phyloP scores from a whole-genome alignment of 352 stramenopile genomes.

The Peronospora farinosa region DNA sequence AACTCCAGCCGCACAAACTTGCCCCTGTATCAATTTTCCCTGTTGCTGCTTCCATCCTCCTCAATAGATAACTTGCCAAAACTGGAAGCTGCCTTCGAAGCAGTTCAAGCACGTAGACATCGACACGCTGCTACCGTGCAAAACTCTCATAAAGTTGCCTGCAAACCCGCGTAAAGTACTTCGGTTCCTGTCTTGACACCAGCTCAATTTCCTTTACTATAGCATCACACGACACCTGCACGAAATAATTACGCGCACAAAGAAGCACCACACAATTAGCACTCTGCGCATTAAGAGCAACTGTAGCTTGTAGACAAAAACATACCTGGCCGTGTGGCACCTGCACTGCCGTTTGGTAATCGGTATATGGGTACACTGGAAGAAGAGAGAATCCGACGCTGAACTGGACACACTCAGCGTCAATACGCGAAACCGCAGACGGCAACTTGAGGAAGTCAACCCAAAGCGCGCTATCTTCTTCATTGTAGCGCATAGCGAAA shows the following conservation, averaged over 20 bases:
- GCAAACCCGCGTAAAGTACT: constrained; percentile 57
- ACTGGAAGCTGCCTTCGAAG: not conserved
- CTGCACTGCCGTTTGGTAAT: constrained; percentile 37
- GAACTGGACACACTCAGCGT: constrained; percentile 34
- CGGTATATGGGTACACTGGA: constrained; percentile 45
- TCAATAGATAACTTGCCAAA: constrained; percentile 38
- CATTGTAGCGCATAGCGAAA: constrained; percentile 43
- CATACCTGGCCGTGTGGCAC: constrained; percentile 47
- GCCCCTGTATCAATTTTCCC: constrained; percentile 4
- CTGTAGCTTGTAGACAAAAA: constrained; percentile 1
- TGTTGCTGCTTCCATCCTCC: constrained; percentile 4
- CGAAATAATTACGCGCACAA: constrained; percentile 1
- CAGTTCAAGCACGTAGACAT: constrained; percentile 4
- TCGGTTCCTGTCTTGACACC: constrained; percentile 34
- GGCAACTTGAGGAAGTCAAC: constrained; percentile 67
- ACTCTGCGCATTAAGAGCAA: not conserved
- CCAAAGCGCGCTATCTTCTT: constrained; percentile 42
- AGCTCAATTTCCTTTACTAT: constrained; percentile 42
- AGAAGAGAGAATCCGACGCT: constrained; percentile 48
- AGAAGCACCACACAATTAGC: not conserved
- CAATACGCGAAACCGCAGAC: constrained; percentile 12
- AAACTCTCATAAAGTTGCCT: constrained; percentile 42
- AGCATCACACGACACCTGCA: constrained; percentile 46
- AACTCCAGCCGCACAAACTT: constrained; percentile 16
- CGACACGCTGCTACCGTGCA: constrained; percentile 23